These are phyloP conservation scores for Paecilomyces variotii DNA, from an alignment of 2,329 filamentous ascomycete genomes.

Conservation along the genomic window DNA sequence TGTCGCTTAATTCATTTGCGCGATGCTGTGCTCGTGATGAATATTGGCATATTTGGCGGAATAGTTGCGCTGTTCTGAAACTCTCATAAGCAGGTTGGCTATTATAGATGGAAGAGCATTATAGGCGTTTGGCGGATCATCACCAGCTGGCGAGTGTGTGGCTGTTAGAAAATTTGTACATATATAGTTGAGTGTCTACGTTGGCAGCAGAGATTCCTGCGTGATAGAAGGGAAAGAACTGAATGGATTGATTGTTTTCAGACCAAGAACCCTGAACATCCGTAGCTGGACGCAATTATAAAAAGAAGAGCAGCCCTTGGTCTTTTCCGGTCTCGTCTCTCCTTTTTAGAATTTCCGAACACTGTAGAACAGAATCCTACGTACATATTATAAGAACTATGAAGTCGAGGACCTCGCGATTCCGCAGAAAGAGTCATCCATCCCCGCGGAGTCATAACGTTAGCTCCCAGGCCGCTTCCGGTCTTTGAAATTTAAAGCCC, in stretches of 20 bases:
- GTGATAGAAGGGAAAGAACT: neutral
- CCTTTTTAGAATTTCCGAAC: no score
- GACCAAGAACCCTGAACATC: neutral
- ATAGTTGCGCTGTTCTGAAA: neutral
- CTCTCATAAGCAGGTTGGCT: neutral
- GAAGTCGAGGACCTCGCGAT: neutral
- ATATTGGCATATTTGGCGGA: neutral
- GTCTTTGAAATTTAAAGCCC: constrained; percentile 1
- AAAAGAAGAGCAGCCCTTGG: neutral
- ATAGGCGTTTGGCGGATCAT: neutral
- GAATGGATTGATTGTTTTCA: neutral
- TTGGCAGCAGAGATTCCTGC: neutral
- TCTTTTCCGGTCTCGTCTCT: neutral
- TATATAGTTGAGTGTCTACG: constrained; percentile 1
- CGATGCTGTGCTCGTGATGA: neutral
- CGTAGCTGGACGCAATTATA: neutral
- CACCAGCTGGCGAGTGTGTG: neutral
- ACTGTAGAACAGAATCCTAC: no score
- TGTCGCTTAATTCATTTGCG: neutral
- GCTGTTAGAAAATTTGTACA: constrained; percentile 1
- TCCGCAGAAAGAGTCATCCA: neutral
- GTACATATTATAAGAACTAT: no score
- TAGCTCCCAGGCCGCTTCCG: neutral
- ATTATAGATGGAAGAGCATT: neutral
- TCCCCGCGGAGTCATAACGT: neutral